A percentile compares a stretch with the other conserved stretches of the same genome.
phyloP scores from a whole-genome alignment of 1,284 basidiomycete genomes.

The Xerocomus nothofagi region DNA sequence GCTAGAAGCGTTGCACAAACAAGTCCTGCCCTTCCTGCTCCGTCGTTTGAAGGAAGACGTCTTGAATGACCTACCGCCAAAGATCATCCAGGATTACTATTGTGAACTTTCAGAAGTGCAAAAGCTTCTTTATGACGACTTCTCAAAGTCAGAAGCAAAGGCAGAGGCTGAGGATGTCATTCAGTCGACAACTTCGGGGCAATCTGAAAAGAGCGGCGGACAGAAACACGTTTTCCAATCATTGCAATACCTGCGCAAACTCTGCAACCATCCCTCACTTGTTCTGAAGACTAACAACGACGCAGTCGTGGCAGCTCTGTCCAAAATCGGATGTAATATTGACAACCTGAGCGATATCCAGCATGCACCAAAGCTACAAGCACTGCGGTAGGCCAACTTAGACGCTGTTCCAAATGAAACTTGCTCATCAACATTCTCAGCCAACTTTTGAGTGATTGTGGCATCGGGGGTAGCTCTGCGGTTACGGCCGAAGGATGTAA shows the following conservation, averaged over 20 bases:
- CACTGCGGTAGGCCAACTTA: conserved; percentile 65
- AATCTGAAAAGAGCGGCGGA: conserved; percentile 43
- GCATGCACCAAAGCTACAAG: conserved; percentile 93
- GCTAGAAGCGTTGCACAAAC: conserved; percentile 95
- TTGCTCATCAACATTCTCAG: conserved; percentile 41
- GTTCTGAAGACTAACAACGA: conserved; percentile 73
- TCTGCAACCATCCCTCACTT: conserved; percentile 96
- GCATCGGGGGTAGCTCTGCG: conserved; percentile 71
- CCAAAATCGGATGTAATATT: conserved; percentile 49
- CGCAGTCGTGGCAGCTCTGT: conserved; percentile 63
- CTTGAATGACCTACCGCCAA: conserved; percentile 92
- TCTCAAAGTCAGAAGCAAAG: conserved; percentile 78
- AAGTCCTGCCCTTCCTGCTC: conserved; percentile 97
- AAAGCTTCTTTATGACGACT: conserved; percentile 92
- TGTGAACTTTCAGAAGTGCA: conserved; percentile 96
- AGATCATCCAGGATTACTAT: conserved; percentile 99
- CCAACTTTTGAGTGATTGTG: conserved; percentile 93
- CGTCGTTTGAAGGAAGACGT: conserved; percentile 98
- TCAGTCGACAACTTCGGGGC: conserved; percentile 41
- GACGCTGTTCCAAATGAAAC: background rate
- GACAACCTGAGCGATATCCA: conserved; percentile 73
- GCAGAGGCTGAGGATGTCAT: conserved; percentile 66
- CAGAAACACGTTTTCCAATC: conserved; percentile 95
- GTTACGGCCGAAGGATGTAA: conserved; percentile 53
- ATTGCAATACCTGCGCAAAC: conserved; percentile 93